phyloP scores from a whole-genome alignment of 179 eudicot genomes.

The Camellia oleifera region DNA sequence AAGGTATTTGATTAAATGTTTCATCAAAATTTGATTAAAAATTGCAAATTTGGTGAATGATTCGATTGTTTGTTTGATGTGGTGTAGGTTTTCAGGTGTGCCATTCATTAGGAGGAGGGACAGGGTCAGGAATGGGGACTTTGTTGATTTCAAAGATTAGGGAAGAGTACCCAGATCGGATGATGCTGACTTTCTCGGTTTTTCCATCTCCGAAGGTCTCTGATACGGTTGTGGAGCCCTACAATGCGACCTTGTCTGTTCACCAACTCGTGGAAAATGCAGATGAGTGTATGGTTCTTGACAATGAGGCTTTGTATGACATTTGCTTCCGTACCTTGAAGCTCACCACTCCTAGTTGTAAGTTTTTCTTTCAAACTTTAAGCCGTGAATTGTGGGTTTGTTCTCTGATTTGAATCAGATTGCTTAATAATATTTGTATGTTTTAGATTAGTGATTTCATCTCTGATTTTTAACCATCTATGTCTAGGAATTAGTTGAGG shows the following conservation, averaged over 20 bases:
- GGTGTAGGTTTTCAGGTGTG: conserved; percentile 61
- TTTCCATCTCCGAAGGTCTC: conserved; percentile 68
- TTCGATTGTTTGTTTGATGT: background rate
- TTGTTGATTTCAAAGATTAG: conserved; percentile 58
- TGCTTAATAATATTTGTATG: background rate
- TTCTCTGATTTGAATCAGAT: background rate
- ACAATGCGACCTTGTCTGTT: conserved; percentile 61
- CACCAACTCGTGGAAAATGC: conserved; percentile 68
- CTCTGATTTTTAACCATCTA: background rate
- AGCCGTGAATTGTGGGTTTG: background rate
- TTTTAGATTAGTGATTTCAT: background rate
- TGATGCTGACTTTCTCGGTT: conserved; percentile 66
- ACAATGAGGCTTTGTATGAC: conserved; percentile 57
- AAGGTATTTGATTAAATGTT: conserved; percentile 27
- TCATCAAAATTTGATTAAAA: background rate
- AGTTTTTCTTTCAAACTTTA: conserved; percentile 16
- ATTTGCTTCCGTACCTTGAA: conserved; percentile 59
- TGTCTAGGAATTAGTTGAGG: background rate
- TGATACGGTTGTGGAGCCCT: conserved; percentile 64
- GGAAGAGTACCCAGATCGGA: conserved; percentile 64
- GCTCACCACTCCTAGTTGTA: conserved; percentile 71
- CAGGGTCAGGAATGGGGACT: conserved; percentile 71
- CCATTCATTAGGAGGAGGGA: conserved; percentile 60
- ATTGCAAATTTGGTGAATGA: background rate
- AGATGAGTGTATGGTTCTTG: conserved; percentile 66